Base-by-base conservation (phyloP, 495 filamentous ascomycete species). In the Hypoxylon perforatum region DNA sequence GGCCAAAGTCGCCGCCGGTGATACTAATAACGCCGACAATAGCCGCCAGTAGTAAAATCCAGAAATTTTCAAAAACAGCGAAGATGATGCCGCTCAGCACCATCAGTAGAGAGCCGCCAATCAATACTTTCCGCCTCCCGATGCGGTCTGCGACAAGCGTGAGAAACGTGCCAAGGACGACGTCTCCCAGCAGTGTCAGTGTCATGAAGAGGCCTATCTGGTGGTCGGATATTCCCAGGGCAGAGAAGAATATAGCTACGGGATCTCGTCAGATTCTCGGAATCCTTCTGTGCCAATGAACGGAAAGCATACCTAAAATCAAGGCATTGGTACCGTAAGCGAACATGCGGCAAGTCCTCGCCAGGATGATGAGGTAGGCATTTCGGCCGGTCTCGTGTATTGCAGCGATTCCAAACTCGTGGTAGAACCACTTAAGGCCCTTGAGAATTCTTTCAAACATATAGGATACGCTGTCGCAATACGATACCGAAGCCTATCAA, bases 141-240 rank as follows among this genome's bases (percentile, higher is more conserved):
- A 93, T 74, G 0, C 81, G 75, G 79, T 96, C 92, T 2, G 92
- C 92, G 57, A 90, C 86, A 2, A 92, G 77, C 0, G 92, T 93
- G 21, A 97, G 81, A 21, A 90, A 69, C 17, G 93, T 87, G 51
- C 91, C 92, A 57, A 96, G 89, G 22, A 88, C 64, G 1, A 91
- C 89, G 79, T 97, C 93, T 23, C 93, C 92, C 15, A 91, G 77
- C 53, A 96, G 77, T 0, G 93, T 97, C 47, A 94, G 76, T 3
- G 91, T 93, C 92, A 96, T 96, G 75, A 96, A 95, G 4, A 93
- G 80, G 14, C 93, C 93, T 42, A 91, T 93, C n/a, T 80, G 80
- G n/a, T 86, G 81, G 67, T 92, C 87, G 0, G 90, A 83, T 63
- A 89, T 85, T 10, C 80, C 81, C 18, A 95, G 76, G 4, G 85